phyloP scores from a whole-genome alignment of 1,284 basidiomycete species.

The Leucoagaricus sp. region DNA sequence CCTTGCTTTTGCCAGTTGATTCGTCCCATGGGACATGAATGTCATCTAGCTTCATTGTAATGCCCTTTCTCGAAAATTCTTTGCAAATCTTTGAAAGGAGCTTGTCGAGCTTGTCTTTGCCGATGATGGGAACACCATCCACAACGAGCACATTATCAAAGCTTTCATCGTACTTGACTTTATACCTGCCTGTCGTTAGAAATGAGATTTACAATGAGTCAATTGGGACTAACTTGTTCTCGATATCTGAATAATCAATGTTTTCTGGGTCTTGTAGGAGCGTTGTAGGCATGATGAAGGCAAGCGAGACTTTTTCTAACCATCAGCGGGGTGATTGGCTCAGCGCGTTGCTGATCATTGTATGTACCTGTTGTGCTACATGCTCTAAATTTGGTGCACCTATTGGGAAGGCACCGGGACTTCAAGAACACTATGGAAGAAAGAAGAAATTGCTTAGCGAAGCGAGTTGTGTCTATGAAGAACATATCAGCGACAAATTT shows the following conservation, averaged over 20 bases:
- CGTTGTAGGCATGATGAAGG: conserved; percentile 38
- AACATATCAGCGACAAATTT: no score
- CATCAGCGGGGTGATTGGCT: conserved; percentile 12
- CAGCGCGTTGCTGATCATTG: conserved; percentile 10
- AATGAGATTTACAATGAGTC: background rate
- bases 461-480: no score
- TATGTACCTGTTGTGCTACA: conserved; percentile 14
- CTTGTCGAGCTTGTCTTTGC: conserved; percentile 78
- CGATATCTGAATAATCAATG: conserved; percentile 94
- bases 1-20: conserved; percentile 79
- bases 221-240: conserved; percentile 69
- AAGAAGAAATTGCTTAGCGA: no score
- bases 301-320: conserved; percentile 10
- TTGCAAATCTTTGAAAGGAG: conserved; percentile 80
- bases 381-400: no score
- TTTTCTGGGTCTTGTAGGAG: conserved; percentile 55
- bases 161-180: conserved; percentile 77
- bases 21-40: conserved; percentile 88
- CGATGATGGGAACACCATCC: conserved; percentile 86
- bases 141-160: conserved; percentile 88
- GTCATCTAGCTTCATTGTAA: conserved; percentile 73
- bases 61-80: conserved; percentile 81
- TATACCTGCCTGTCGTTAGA: conserved; percentile 56
- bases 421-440: no score
- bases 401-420: no score